Conservation (phyloP, 2,329 filamentous ascomycete species). For the Onygenales sp. region DNA sequence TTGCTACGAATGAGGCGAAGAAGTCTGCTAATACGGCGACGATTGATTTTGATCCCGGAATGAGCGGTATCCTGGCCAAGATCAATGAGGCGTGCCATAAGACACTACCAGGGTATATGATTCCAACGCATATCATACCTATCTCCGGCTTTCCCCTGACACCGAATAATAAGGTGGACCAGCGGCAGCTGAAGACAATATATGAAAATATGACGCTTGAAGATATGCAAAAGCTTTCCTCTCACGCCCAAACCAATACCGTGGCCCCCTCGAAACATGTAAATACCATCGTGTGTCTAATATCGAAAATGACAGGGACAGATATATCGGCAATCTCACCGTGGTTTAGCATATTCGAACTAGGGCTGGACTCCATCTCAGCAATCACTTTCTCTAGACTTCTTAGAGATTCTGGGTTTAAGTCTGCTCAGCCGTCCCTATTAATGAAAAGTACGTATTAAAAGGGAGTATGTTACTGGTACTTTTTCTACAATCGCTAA, state of each 20-base stretch:
- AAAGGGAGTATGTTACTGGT: slow-evolving; percentile 22
- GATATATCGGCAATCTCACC: slow-evolving; percentile 37
- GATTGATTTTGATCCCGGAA: neutral
- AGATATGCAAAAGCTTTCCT: slow-evolving; percentile 50
- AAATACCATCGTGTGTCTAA: slow-evolving; percentile 40
- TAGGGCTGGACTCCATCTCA: slow-evolving; percentile 82
- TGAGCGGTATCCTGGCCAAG: neutral
- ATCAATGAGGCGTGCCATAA: slow-evolving; percentile 57
- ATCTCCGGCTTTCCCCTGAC: slow-evolving; percentile 68
- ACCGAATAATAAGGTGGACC: slow-evolving; percentile 81
- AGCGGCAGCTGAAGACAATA: slow-evolving; percentile 56
- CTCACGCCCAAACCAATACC: slow-evolving; percentile 16
- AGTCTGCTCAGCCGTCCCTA: slow-evolving; percentile 50
- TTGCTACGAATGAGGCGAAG: slow-evolving; percentile 25
- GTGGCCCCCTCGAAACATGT: slow-evolving; percentile 30
- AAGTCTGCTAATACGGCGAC: neutral
- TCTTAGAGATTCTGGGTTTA: slow-evolving; percentile 55
- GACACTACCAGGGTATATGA: slow-evolving; percentile 75
- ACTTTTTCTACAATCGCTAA: slow-evolving; percentile 37
- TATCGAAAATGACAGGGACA: slow-evolving; percentile 46
- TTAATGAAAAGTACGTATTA: slow-evolving; percentile 51
- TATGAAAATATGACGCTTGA: slow-evolving; percentile 54
- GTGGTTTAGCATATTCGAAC: slow-evolving; percentile 65
- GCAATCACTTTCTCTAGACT: slow-evolving; percentile 59
- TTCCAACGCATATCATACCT: slow-evolving; percentile 72